Base-by-base conservation (phyloP, 2,329 filamentous ascomycete species). In the Hypoxylon sp. region DNA sequence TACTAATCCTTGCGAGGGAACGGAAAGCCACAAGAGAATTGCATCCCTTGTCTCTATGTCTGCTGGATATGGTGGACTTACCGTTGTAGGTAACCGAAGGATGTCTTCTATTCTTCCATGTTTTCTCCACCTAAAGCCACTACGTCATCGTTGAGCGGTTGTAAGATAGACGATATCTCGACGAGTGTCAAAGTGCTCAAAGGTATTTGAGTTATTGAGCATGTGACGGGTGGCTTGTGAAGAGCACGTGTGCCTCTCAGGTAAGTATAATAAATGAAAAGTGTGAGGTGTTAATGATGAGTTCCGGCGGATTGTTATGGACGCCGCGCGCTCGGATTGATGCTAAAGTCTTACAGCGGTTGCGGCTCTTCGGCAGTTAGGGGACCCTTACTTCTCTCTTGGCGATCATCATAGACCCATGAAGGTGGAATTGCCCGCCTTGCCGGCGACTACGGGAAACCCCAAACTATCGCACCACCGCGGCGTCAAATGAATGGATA, bases 301-400 rank as follows among this genome's bases (percentile, higher is more conserved):
- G 59, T 50, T 33, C 22, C 19, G 13, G 14, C 48, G 11, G 48
- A 22, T 31, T 17, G 24, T 11, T 13, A 39, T 22, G 11, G 26
- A 26, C 19, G 26, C 19, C 33, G 22, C 31, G 46, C 33, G 24
- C 17, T 55, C 39, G 29, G 44, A 63, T 63, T 57, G 46, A 50
- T 57, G 52, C 44, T 63, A 58, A 63, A 44, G 13, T 47, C 52
- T 6, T 58, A 53, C 60, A 63, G 44, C 37, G 47, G 26, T 35
- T 17, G 46, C 37, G 26, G 46, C 22, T 51, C 46, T 26, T 47
- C 54, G 55, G 55, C 39, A 65, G 39, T 54, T 29, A 31, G 22
- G 11, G 29, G 11, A 11, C 13, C 13, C 26, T 14, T 52, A 59
- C 61, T 35, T 64, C 35, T 37, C 14, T 55, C 55, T 59, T 54